Percentiles rank a stretch among this genome's conserved stretches.
These are phyloP conservation scores for Verticillium dahliae DNA, from an alignment of 2,329 filamentous ascomycete genomes.

Conservation along the genomic window DNA sequence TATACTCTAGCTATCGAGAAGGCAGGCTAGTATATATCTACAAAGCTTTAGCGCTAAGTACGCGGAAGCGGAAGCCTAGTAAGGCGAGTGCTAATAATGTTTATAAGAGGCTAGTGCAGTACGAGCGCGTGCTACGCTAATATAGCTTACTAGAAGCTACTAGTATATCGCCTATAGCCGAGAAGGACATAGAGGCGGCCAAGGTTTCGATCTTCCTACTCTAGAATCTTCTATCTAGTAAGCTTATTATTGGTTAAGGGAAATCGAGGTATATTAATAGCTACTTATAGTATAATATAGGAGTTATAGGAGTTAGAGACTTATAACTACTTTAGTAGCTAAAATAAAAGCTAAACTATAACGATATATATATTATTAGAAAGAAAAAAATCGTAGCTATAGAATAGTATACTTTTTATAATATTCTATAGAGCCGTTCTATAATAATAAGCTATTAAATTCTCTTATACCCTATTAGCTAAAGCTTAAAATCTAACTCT, in stretches of 20 bases:
- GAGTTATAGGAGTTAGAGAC: not conserved
- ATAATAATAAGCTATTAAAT: too few relatives aligned
- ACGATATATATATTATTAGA: too few relatives aligned
- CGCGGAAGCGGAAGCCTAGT: slow-evolving; percentile 27
- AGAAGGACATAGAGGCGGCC: not conserved
- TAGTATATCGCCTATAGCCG: not conserved
- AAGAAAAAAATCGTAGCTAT: too few relatives aligned
- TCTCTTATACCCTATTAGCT: too few relatives aligned
- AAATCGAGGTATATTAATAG: slow-evolving; percentile 35
- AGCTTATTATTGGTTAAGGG: slow-evolving; percentile 18
- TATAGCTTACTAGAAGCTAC: slow-evolving; percentile 21
- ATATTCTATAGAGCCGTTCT: too few relatives aligned
- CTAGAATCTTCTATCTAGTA: slow-evolving; percentile 7
- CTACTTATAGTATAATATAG: slow-evolving; percentile 18
- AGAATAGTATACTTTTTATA: too few relatives aligned
- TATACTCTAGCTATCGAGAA: slow-evolving; percentile 17
- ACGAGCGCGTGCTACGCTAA: slow-evolving; percentile 29
- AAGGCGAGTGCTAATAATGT: slow-evolving; percentile 18
- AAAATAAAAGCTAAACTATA: too few relatives aligned
- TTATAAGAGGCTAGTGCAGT: slow-evolving; percentile 27
- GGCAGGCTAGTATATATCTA: slow-evolving; percentile 29
- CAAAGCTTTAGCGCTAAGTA: slow-evolving; percentile 27
- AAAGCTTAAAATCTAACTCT: too few relatives aligned
- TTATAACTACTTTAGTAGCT: too few relatives aligned
- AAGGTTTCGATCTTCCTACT: slow-evolving; percentile 5